These are phyloP conservation scores for Coemansia sp. DNA, from an alignment of 192 early-diverging fungal genomes.

Conservation along the genomic window DNA sequence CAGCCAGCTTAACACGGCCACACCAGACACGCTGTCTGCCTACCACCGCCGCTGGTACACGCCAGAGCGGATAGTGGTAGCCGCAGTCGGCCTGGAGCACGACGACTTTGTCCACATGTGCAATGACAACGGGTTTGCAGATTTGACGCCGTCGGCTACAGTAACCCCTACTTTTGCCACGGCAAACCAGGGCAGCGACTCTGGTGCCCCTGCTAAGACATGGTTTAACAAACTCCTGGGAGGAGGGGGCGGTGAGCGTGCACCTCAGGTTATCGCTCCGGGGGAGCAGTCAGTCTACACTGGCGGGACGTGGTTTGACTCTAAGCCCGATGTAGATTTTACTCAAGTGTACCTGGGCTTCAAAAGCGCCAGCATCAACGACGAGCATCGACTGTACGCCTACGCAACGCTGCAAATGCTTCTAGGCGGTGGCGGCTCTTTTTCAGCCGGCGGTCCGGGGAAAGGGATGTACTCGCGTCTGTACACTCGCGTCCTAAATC, in stretches of 20 bases:
- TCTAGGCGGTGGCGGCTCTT: slow-evolving; percentile 94
- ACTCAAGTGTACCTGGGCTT: slow-evolving; percentile 92
- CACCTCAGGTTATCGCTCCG: slow-evolving; percentile 42
- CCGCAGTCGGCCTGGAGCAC: slow-evolving; percentile 85
- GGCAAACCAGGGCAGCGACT: slow-evolving; percentile 18
- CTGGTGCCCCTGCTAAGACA: slow-evolving; percentile 16
- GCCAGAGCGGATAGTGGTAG: slow-evolving; percentile 90
- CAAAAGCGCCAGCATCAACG: slow-evolving; percentile 77
- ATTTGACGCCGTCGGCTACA: slow-evolving; percentile 36
- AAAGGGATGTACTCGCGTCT: slow-evolving; percentile 99
- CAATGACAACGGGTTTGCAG: slow-evolving; percentile 74
- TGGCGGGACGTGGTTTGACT: slow-evolving; percentile 76
- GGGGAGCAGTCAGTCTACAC: slow-evolving; percentile 69
- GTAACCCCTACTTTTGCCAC: neutral
- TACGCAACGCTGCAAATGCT: slow-evolving; percentile 87
- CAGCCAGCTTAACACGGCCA: slow-evolving; percentile 67
- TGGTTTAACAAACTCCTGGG: slow-evolving; percentile 35
- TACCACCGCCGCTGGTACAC: slow-evolving; percentile 85
- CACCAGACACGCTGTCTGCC: slow-evolving; percentile 64
- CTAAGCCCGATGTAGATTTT: slow-evolving; percentile 68
- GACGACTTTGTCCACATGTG: slow-evolving; percentile 72
- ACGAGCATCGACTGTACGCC: slow-evolving; percentile 81
- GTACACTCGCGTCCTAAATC: slow-evolving; percentile 93
- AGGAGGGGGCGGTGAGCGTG: slow-evolving; percentile 11
- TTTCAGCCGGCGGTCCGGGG: slow-evolving; percentile 96